phyloP scores from a whole-genome alignment of 345 rosid genomes.

The Salix udensis region DNA sequence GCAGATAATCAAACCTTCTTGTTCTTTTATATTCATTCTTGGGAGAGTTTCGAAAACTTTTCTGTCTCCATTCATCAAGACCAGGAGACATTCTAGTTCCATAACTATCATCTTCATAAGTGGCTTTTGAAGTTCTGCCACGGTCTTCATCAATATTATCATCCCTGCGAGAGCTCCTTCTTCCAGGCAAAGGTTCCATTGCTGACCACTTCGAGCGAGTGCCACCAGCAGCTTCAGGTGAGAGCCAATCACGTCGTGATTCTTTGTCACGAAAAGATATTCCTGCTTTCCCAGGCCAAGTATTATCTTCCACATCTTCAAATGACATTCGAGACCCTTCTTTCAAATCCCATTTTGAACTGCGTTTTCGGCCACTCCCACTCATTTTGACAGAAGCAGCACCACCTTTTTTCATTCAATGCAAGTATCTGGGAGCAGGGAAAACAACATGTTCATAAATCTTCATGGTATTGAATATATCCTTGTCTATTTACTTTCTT shows the following conservation, averaged over 20 bases:
- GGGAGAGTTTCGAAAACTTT: slow-evolving; percentile 53
- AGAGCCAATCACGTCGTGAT: slow-evolving; percentile 42
- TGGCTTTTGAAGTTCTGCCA: slow-evolving; percentile 25
- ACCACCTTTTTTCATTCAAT: slow-evolving; percentile 16
- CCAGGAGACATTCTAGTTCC: slow-evolving; percentile 71
- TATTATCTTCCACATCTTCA: slow-evolving; percentile 31
- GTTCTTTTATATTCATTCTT: slow-evolving; percentile 50
- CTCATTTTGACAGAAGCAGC: slow-evolving; percentile 45
- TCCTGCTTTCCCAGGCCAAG: slow-evolving; percentile 43
- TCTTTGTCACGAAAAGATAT: slow-evolving; percentile 42
- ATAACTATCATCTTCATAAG: slow-evolving; percentile 48
- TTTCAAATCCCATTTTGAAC: slow-evolving; percentile 77
- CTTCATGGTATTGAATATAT: neutral
- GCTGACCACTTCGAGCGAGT: slow-evolving; percentile 49
- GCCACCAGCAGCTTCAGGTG: slow-evolving; percentile 41
- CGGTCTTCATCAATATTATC: slow-evolving; percentile 34
- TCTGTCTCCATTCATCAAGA: slow-evolving; percentile 69
- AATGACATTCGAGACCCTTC: slow-evolving; percentile 49
- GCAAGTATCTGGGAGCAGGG: slow-evolving; percentile 14
- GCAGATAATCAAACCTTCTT: slow-evolving; percentile 39
- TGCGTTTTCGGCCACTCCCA: slow-evolving; percentile 51
- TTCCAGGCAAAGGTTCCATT: slow-evolving; percentile 47
- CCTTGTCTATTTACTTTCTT: neutral
- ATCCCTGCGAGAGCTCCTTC: slow-evolving; percentile 50
- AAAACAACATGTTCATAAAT: slow-evolving; percentile 7